Evolutionary conservation across 78 protist genomes (phyloP), one percentile per base, ranked within the genome.

Genomic region (Dictyostelium purpureum): DNA sequence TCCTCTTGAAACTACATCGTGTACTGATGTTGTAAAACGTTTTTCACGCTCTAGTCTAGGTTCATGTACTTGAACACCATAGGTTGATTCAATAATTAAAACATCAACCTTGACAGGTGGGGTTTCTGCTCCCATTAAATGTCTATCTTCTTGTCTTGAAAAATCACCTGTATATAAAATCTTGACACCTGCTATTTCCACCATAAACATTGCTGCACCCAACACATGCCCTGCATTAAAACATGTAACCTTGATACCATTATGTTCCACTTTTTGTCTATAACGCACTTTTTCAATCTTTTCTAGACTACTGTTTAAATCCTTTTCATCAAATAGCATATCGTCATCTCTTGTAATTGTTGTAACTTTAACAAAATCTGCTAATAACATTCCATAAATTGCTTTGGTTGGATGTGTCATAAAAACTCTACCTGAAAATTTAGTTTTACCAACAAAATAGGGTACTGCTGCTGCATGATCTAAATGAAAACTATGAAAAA

Each of bases 391-490:
- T 38, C 96, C 77, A 88, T 73, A 98, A 57, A 98, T 87, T 19
- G 97, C 97, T 56, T 89, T 95, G 0, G 99, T 98, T 12, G 99
- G 98, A 42, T 93, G 98, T 28, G 99, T 99, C 99, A 99, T 99
- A 87, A 87, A 97, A 10, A 97, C 89, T 21, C 89, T 88, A 35
- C 99, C 99, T 31, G 79, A 61, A 70, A 98, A 99, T 7, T 65
- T 28, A 2, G 99, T 97, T 61, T 97, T 52, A 9, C 79, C 79
- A 9, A 89, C 26, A 31, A 98, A 82, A 77, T 96, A 94, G 3
- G 99, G 99, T 26, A 98, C 95, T 2, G 98, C 88, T 52, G 96
- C 99, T 76, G 95, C 80, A 88, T 97, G 99, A 80, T 98, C 99
- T 38, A 98, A 56, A 73, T 98, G 99, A 63, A 98, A 97, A 80